phyloP scores from a whole-genome alignment of 1,139 yeast species.

The Geotrichum europaeum region DNA sequence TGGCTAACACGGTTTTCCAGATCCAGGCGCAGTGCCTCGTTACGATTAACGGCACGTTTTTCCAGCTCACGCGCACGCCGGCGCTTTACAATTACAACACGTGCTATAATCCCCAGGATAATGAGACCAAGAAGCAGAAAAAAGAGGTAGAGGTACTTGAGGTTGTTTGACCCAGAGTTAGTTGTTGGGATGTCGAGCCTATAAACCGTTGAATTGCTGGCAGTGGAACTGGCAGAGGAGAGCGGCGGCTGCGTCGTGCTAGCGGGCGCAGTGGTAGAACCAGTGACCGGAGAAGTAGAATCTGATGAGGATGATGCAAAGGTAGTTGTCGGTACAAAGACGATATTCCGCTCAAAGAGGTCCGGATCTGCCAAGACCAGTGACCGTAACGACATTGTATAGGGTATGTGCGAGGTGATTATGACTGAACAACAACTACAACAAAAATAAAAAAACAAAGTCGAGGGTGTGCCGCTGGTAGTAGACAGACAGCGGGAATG shows the following conservation, averaged over 20 bases:
- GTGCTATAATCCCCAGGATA: conserved; percentile 24
- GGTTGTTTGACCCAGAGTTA: conserved; percentile 17
- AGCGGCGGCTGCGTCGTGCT: background rate
- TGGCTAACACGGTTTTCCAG: conserved; percentile 21
- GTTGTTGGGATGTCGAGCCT: conserved; percentile 9
- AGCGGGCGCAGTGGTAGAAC: background rate
- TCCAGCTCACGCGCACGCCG: conserved; percentile 22
- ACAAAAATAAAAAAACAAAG: background rate
- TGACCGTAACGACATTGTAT: background rate
- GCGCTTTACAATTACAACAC: conserved; percentile 24
- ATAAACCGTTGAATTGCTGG: conserved; percentile 10
- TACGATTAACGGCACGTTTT: conserved; percentile 22
- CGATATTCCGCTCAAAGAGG: conserved; percentile 16
- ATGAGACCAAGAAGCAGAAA: conserved; percentile 27
- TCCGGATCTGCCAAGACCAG: background rate
- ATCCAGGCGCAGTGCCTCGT: conserved; percentile 28
- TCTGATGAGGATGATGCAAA: conserved; percentile 6
- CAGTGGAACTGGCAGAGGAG: conserved; percentile 5
- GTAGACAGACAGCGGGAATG: background rate
- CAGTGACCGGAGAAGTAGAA: conserved; percentile 1
- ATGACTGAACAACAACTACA: background rate
- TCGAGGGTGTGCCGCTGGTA: background rate
- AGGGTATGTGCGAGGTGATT: background rate
- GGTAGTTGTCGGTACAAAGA: conserved; percentile 17
- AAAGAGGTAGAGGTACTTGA: conserved; percentile 27